Conservation (phyloP, 2,329 filamentous ascomycete species). For the Sarocladium strictum region DNA sequence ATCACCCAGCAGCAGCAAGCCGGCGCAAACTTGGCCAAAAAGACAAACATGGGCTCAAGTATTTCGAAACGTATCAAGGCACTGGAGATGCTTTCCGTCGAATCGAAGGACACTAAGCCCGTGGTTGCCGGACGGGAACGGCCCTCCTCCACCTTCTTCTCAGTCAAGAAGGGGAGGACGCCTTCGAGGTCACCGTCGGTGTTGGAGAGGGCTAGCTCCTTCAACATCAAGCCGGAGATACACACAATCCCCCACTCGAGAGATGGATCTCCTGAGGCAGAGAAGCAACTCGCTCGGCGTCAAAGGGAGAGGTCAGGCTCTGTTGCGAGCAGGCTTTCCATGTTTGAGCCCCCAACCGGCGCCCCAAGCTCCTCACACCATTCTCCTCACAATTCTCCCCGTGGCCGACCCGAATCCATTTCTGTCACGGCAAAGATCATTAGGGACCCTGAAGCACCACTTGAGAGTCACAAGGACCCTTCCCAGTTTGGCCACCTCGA, state of each 20-base stretch:
- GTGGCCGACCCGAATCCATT: conserved; percentile 64
- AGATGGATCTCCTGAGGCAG: conserved; percentile 41
- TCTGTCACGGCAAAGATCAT: conserved; percentile 83
- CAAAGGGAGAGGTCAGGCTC: conserved; percentile 45
- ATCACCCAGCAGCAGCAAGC: conserved; percentile 40
- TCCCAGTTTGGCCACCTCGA: conserved; percentile 43
- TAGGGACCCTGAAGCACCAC: conserved; percentile 44
- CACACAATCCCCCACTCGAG: conserved; percentile 29
- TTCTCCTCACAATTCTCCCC: conserved; percentile 23
- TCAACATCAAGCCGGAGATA: conserved; percentile 20
- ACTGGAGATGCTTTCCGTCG: conserved; percentile 67
- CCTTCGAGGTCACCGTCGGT: conserved; percentile 39
- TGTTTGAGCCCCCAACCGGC: conserved; percentile 40
- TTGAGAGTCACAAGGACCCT: conserved; percentile 24
- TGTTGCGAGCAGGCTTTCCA: conserved; percentile 48
- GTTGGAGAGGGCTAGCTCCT: conserved; percentile 35
- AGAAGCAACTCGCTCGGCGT: conserved; percentile 17
- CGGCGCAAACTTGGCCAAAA: conserved; percentile 53
- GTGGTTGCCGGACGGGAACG: conserved; percentile 23
- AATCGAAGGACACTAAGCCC: conserved; percentile 18
- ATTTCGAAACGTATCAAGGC: conserved; percentile 95
- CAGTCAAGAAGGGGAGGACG: conserved; percentile 46
- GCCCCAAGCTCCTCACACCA: conserved; percentile 18
- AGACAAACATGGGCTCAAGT: conserved; percentile 77
- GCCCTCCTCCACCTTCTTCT: conserved; percentile 51